Evolutionary conservation across 2,329 filamentous ascomycete species (phyloP).

Genomic region (Bipolaris gigantea): DNA sequence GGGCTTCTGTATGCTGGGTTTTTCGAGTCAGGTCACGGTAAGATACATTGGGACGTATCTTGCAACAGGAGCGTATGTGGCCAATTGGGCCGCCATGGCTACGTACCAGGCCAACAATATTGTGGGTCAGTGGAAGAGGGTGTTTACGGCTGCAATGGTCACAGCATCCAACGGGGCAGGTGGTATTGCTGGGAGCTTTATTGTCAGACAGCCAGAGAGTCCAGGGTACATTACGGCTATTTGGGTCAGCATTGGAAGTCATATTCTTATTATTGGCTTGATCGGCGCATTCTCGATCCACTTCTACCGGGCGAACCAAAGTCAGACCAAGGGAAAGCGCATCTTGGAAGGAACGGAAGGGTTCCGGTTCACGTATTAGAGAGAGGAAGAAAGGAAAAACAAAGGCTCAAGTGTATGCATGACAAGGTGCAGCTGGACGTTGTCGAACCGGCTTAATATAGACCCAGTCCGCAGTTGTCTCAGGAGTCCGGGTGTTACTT

Average conservation of each 20-base stretch:
- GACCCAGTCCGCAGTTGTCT: not conserved
- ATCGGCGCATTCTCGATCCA: conserved; percentile 56
- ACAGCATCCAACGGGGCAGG: conserved; percentile 65
- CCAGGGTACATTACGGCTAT: conserved; percentile 66
- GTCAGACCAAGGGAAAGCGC: conserved; percentile 51
- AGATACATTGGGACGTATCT: conserved; percentile 67
- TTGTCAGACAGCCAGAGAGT: conserved; percentile 63
- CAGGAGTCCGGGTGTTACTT: not conserved
- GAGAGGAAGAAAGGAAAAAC: conserved; percentile 3
- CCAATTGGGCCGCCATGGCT: conserved; percentile 69
- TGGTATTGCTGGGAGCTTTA: conserved; percentile 67
- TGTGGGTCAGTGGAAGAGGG: conserved; percentile 64
- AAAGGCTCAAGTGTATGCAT: not conserved
- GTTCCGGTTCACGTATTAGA: conserved; percentile 50
- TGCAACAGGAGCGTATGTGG: conserved; percentile 68
- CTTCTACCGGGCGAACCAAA: conserved; percentile 57
- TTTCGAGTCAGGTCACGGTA: conserved; percentile 60
- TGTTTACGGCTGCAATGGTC: conserved; percentile 62
- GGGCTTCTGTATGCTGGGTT: conserved; percentile 68
- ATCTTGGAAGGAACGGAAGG: conserved; percentile 56
- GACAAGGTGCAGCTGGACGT: not conserved
- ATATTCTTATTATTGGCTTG: conserved; percentile 60
- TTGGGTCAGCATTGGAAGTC: conserved; percentile 65
- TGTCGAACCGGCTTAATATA: not conserved
- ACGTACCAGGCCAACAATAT: conserved; percentile 56